A percentile compares a stretch with the other conserved stretches of the same genome.
These are phyloP conservation scores for Populus nigra DNA, from an alignment of 345 rosid genomes.

Conservation along the genomic window DNA sequence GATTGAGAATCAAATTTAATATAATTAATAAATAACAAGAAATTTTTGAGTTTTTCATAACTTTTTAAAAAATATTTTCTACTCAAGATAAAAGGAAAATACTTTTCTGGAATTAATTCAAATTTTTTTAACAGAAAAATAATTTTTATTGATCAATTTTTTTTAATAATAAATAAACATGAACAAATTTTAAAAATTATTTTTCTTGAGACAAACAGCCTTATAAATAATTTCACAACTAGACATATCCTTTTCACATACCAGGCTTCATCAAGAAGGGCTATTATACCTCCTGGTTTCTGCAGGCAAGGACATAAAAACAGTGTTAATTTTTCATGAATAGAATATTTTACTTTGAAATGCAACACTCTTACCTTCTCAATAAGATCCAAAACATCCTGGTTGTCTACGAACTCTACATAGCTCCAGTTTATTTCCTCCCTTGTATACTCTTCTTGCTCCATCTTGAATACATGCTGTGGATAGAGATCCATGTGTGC, in stretches of 20 bases:
- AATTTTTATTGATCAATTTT: no score
- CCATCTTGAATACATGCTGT: conserved; percentile 84
- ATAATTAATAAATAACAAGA: no score
- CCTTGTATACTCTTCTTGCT: conserved; percentile 66
- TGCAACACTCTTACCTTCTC: conserved; percentile 43
- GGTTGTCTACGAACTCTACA: conserved; percentile 74
- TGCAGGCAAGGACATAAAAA: conserved; percentile 33
- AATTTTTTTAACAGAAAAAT: no score
- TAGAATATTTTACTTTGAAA: not conserved
- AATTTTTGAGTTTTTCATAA: no score
- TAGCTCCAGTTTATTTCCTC: conserved; percentile 81
- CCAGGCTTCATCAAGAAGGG: conserved; percentile 81
- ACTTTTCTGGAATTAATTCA: no score
- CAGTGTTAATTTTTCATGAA: not conserved
- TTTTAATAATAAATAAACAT: no score
- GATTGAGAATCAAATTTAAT: no score
- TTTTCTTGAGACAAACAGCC: not conserved
- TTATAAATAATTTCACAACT: not conserved
- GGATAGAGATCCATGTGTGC: conserved; percentile 10
- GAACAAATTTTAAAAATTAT: no score
- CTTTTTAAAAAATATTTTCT: no score
- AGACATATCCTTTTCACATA: conserved; percentile 20
- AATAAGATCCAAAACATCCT: conserved; percentile 70
- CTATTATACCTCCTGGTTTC: conserved; percentile 83
- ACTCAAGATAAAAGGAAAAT: no score